Percentiles rank a stretch among this genome's conserved stretches.
Evolutionary conservation across 2,329 filamentous ascomycete species (phyloP).

Genomic region (Coniochaeta ligniaria): DNA sequence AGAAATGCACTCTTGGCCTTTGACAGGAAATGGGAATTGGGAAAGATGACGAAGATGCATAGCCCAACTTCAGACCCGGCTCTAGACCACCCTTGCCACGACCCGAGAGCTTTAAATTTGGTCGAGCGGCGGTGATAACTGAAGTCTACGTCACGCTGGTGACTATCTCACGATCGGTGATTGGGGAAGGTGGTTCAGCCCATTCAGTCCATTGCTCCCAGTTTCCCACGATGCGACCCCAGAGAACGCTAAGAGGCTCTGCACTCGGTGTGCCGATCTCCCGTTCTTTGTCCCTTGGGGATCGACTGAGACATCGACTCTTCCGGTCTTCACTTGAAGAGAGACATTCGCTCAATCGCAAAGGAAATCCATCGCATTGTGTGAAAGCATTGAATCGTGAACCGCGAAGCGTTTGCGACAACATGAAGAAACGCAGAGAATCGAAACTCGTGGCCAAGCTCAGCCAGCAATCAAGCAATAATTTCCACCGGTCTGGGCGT

Average conservation of each 20-base stretch:
- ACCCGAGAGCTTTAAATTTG: neutral
- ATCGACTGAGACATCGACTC: neutral
- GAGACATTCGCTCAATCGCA: neutral
- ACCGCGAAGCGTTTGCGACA: neutral
- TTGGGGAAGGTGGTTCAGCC: neutral
- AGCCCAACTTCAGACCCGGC: neutral
- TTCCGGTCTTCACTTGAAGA: neutral
- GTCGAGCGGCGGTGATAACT: neutral
- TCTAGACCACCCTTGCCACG: neutral
- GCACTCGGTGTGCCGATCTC: neutral
- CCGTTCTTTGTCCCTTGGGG: neutral
- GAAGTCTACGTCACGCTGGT: neutral
- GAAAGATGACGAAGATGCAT: neutral
- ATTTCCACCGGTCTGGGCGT: neutral
- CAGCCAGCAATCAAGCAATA: neutral
- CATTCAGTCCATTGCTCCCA: no score
- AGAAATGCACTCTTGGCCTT: neutral
- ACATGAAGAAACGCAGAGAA: neutral
- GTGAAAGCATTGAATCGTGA: neutral
- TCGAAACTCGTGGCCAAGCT: neutral
- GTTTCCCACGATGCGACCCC: neutral
- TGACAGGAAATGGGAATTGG: neutral
- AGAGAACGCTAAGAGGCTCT: neutral
- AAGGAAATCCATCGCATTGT: neutral
- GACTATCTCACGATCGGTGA: neutral